Percentiles rank a stretch among this genome's conserved stretches.
Evolutionary conservation across 2,329 filamentous ascomycete genomes (phyloP).

Genomic region (Claviceps cyperi): DNA sequence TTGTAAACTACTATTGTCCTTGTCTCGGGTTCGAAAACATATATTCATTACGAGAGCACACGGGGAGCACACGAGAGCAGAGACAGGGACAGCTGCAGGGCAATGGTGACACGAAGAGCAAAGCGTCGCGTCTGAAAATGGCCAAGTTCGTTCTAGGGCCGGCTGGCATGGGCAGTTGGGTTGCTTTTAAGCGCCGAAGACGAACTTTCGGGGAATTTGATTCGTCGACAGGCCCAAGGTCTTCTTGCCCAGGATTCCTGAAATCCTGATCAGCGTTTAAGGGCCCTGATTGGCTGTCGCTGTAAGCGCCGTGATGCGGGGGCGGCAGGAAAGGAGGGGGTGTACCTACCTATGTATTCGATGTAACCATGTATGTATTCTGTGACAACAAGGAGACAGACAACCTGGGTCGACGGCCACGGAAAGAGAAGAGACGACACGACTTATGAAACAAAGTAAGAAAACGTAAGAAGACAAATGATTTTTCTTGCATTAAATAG

Average conservation of each 20-base stretch:
- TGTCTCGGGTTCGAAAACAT: neutral
- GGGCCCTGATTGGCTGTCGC: neutral
- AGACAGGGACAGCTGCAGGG: no score
- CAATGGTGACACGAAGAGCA: no score
- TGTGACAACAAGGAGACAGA: no score
- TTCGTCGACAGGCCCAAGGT: neutral
- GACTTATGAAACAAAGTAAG: no score
- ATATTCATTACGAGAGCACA: no score
- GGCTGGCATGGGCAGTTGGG: neutral
- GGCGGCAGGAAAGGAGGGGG: neutral
- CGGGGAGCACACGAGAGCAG: no score
- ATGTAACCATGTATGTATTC: neutral
- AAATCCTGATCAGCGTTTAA: neutral
- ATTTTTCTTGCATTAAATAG: no score
- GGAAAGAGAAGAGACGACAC: no score
- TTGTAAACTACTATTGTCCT: no score
- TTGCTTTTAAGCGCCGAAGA: neutral
- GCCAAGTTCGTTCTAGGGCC: neutral
- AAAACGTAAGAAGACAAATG: no score
- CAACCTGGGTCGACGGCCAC: no score
- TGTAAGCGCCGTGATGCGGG: neutral
- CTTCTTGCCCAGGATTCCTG: neutral
- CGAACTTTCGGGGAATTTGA: neutral
- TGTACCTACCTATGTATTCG: neutral
- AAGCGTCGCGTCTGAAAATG: neutral